Evolutionary conservation across 2,329 filamentous ascomycete species (phyloP).

Genomic region (Fusarium drepaniforme): DNA sequence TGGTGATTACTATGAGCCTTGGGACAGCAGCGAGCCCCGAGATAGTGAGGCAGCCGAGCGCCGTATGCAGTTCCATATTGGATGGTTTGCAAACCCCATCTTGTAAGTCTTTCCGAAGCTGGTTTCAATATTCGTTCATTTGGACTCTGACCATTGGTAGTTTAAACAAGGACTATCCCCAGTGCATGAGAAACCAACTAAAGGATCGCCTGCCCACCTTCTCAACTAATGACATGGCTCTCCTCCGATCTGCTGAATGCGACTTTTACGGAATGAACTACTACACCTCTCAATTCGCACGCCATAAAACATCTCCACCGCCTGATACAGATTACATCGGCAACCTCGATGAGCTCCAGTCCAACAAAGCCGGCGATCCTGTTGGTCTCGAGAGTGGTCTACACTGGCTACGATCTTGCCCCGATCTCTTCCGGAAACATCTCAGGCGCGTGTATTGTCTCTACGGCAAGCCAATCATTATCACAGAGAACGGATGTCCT

Average conservation of each 20-base stretch:
- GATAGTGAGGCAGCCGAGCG: constrained; percentile 50
- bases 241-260: constrained; percentile 40
- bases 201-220: constrained; percentile 48
- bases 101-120: constrained; percentile 34
- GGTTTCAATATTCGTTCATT: not conserved
- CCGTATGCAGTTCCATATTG: constrained; percentile 53
- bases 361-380: constrained; percentile 6
- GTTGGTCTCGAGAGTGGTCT: constrained; percentile 21
- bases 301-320: not conserved
- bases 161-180: constrained; percentile 49
- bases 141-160: constrained; percentile 11
- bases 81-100: constrained; percentile 55
- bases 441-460: constrained; percentile 17
- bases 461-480: constrained; percentile 29
- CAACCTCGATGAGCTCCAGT: constrained; percentile 23
- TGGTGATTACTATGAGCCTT: constrained; percentile 55
- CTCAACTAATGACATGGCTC: constrained; percentile 41
- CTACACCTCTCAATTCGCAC: constrained; percentile 33
- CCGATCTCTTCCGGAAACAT: constrained; percentile 29
- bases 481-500: constrained; percentile 33
- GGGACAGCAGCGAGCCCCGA: constrained; percentile 40
- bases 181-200: constrained; percentile 52
- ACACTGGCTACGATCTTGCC: constrained; percentile 28
- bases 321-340: constrained; percentile 20
- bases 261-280: constrained; percentile 38